Evolutionary conservation across 2,329 filamentous ascomycete species (phyloP), one percentile per base, ranked within the genome.

Genomic region (Pyricularia sp.): DNA sequence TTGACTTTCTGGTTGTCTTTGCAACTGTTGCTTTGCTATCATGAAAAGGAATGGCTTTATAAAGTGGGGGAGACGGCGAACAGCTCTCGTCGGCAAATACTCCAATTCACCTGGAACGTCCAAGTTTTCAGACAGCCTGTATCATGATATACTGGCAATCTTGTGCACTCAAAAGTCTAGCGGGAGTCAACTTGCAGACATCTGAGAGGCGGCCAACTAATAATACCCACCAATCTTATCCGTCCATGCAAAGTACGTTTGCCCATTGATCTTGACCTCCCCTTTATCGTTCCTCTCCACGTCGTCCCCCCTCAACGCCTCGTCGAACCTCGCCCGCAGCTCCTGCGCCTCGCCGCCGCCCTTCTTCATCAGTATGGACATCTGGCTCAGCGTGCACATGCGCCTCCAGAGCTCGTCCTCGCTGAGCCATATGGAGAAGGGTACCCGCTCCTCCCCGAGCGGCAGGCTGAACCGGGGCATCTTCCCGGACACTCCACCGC

Each of bases 371-470:
- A 55, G 6, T 68, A 88, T 81, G 4, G 87, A 84, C 70, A 93
- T 85, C 75, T 92, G 89, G 73, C 88, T 91, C 69, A 92, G 78
- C 14, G 90, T 93, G 65, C 81, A 81, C 70, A 89, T 83, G 50
- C 91, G 83, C 68, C 85, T 82, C 86, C 88, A 91, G 66, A 92
- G 78, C 68, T 81, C 84, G 66, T 91, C 85, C 69, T 84, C 83
- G 31, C 77, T 80, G 69, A 91, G 75, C 82, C 83, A 86, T 0
- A 86, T 82, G 26, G 83, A 85, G 81, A 88, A 90, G 65, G 81
- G 78, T 65, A 87, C 79, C 33, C 77, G 79, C 33, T 86, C 81
- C 74, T 89, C 84, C 11, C 83, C 84, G 7, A 92, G 78, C 0
- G 89, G 89, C 50, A 89, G 79, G 14, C 85, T 83, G 74, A 92